Evolutionary conservation across 345 rosid genomes (phyloP), one percentile per base, ranked within the genome.

Genomic region (Hypericum androsaemum): DNA sequence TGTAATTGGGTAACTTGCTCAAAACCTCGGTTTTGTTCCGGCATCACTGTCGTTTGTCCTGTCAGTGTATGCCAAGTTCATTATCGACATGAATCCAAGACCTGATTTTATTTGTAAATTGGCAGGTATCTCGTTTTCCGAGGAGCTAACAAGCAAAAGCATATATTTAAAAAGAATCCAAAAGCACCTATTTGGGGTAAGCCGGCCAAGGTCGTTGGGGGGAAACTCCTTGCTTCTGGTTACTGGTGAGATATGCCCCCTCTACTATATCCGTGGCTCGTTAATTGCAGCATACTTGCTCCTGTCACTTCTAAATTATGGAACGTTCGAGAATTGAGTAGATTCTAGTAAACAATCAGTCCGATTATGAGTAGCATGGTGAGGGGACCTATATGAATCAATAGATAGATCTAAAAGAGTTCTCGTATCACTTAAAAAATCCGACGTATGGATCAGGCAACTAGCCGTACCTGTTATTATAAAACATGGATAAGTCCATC

Each of bases 121-220:
- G 36, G 57, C 81, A 92, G 96, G 32, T 88, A 85, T 63, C 65
- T 74, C 74, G 95, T 85, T 48, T 88, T 92, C 58, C 67, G 90
- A 77, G 96, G 95, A 65, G 88, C 95, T 56, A 88, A 83, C 82
- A 84, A 78, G 74, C 95, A 92, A 74, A 92, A 92, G 56, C 98
- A 85, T 62, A 66, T 62, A 7, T 92, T 92, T 72, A 92, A 88
- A 65, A 83, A 81, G 81, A 75, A 84, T 61, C 89, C 95, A 28
- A 78, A 84, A 61, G 78, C 78, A 53, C 84, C 37, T 44, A 83
- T 81, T 50, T 84, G 98, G 98, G 95, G 95, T 14, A 75, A 62
- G 62, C 88, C 88, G 61, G 94, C 98, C 22, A 80, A 73, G 64
- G 86, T 92, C 28, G 64, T 81, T 45, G 94, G 96, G 7, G 89